Percentiles rank a stretch among this genome's conserved stretches.
Conservation (phyloP, 352 stramenopile genomes). For the Phytopythium vexans region DNA sequence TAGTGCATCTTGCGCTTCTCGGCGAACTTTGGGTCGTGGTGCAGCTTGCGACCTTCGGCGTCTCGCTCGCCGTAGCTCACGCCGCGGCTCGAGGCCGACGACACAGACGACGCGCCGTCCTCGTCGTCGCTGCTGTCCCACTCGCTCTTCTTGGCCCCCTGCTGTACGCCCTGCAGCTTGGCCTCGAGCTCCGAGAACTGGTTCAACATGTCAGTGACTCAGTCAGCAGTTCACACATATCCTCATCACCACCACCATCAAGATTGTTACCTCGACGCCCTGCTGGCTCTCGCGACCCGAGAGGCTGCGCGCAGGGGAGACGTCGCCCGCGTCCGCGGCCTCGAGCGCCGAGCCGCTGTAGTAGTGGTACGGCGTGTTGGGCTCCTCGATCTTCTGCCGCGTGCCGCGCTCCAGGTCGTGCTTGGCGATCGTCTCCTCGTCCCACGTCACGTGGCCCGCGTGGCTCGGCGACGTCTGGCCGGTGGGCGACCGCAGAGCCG, state of each 20-base stretch:
- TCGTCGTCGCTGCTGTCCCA: constrained; percentile 62
- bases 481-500: neutral
- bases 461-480: constrained; percentile 6
- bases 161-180: constrained; percentile 55
- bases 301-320: constrained; percentile 48
- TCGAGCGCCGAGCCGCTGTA: constrained; percentile 32
- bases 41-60: constrained; percentile 57
- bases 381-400: constrained; percentile 93
- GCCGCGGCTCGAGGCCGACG: constrained; percentile 4
- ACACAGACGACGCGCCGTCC: constrained; percentile 5
- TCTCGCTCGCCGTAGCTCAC: constrained; percentile 39
- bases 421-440: constrained; percentile 90
- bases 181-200: constrained; percentile 70
- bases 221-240: neutral
- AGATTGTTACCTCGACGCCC: constrained; percentile 33
- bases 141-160: constrained; percentile 43
- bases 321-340: constrained; percentile 19
- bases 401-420: constrained; percentile 91
- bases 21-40: constrained; percentile 62
- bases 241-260: neutral
- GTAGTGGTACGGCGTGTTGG: constrained; percentile 90
- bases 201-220: neutral
- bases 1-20: constrained; percentile 82
- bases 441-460: constrained; percentile 75
- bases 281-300: constrained; percentile 40